phyloP scores from a whole-genome alignment of 139 green algal species.

The Micractinium sp. region DNA sequence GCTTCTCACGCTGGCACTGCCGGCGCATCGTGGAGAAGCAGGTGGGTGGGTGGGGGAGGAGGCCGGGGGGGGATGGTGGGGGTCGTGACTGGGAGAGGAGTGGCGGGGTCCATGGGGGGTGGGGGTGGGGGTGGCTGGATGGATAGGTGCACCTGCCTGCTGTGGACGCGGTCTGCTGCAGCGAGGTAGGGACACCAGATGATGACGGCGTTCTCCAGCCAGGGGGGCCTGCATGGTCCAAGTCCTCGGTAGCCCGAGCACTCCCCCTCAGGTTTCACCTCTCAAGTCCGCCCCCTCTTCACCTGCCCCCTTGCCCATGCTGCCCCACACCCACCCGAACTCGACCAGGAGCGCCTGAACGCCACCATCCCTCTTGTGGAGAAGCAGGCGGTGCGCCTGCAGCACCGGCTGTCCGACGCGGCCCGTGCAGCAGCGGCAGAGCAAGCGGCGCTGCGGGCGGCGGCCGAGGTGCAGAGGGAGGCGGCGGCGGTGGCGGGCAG shows the following conservation, averaged over 20 bases:
- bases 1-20: slow-evolving; percentile 24
- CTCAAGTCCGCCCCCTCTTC: background rate
- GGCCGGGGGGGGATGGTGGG: no score
- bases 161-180: no score
- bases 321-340: no score
- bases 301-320: background rate
- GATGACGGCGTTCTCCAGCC: background rate
- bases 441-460: background rate
- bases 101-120: no score
- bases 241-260: background rate
- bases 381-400: background rate
- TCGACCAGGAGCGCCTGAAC: slow-evolving; percentile 6
- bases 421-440: background rate
- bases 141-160: no score
- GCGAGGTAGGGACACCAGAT: no score
- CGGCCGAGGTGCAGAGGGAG: background rate
- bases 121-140: no score
- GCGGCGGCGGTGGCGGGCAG: background rate
- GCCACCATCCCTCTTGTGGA: background rate
- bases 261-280: background rate
- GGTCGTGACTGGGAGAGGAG: no score
- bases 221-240: background rate
- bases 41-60: background rate
- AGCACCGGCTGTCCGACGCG: background rate
- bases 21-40: slow-evolving; percentile 22